These are phyloP conservation scores for Plasmodium inui DNA, from an alignment of 169 alveolate species.

Conservation along the genomic window DNA sequence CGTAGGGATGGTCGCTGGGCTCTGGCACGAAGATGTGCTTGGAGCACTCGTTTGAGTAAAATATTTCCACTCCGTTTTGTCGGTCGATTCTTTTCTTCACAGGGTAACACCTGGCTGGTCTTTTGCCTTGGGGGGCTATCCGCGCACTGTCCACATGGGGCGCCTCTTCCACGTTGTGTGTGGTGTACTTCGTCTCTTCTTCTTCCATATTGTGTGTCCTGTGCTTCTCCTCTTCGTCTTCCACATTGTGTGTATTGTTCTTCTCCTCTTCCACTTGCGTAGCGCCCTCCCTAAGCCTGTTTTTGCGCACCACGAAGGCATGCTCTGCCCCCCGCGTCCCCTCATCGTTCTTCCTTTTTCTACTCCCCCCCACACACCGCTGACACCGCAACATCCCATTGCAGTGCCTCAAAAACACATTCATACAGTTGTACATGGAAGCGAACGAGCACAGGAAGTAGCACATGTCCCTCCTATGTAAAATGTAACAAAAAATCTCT, in stretches of 20 bases:
- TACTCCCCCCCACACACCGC: background rate
- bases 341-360: conserved; percentile 7
- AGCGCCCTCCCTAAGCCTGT: background rate
- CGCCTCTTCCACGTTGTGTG: background rate
- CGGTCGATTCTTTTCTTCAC: conserved; percentile 30
- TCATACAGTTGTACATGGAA: conserved; percentile 48
- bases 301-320: background rate
- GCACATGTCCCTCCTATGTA: conserved; percentile 13
- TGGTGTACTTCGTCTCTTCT: no score
- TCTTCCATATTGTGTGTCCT: no score
- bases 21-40: conserved; percentile 92
- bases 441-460: conserved; percentile 52
- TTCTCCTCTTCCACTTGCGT: background rate
- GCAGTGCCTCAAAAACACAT: conserved; percentile 19
- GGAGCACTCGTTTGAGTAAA: conserved; percentile 79
- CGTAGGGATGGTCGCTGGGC: conserved; percentile 90
- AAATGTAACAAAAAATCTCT: conserved; percentile 51
- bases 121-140: background rate
- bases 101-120: background rate
- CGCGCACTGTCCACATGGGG: background rate
- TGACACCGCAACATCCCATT: background rate
- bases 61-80: conserved; percentile 26
- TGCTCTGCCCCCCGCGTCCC: background rate
- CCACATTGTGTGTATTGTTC: background rate
- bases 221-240: background rate